Evolutionary conservation across 441 rosid species (phyloP), one percentile per base, ranked within the genome.

Genomic region (Pelargonium cotyledonis): DNA sequence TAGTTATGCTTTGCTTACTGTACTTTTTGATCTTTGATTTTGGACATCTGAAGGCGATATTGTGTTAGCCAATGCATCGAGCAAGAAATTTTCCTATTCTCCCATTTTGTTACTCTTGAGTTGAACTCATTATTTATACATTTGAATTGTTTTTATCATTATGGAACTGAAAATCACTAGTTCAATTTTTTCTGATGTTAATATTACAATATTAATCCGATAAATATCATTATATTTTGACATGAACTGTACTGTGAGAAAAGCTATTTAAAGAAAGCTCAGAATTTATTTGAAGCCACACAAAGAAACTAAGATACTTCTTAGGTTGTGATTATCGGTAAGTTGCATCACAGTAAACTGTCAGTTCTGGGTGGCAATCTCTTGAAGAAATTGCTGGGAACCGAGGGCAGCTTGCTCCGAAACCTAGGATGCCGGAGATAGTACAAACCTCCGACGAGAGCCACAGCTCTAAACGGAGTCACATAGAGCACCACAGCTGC

Each of bases 321-420:
- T 3, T 35, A 35, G 38, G 3, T 5, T 35, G 3, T 0, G 38
- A 35, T 35, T 35, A 35, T 35, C 38, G 4, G 38, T 4, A 35
- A 35, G 38, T 35, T 3, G 5, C 89, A 14, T 87, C 85, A 94
- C 73, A 94, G 72, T 96, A 94, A 89, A 79, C 89, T 88, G 79
- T 94, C 99, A 5, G 99, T 88, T 85, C 97, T 88, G 5, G 99
- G 96, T 0, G 99, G 99, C 78, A 94, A 78, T 77, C 96, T 79
- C 72, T 97, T 85, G 90, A 94, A 94, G 96, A 94, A 94, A 80
- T 94, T 94, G 67, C 89, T 89, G 0, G 99, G 99, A 58, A 88
- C 94, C 0, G 99, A 94, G 16, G 99, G 99, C 9, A 89, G 90
- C 78, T 77, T 91, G 78, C 84, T 88, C 40, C 99, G 88, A 70